Evolutionary conservation across 805 yeast genomes (phyloP).

Genomic region (Candida ovalis): DNA sequence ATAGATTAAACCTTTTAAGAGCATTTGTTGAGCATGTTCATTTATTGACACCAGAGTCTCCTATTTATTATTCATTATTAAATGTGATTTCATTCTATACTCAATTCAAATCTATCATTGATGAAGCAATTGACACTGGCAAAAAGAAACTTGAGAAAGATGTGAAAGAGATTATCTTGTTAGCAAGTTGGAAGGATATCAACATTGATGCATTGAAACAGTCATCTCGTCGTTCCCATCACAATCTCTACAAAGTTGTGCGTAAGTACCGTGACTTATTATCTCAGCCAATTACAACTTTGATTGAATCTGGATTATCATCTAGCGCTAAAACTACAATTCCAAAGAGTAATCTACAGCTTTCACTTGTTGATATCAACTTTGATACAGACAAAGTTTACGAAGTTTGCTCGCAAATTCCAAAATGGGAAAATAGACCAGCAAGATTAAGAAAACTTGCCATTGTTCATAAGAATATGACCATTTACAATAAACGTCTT

Average conservation of each 20-base stretch:
- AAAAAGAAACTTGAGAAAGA: conserved; percentile 69
- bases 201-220: conserved; percentile 91
- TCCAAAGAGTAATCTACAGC: conserved; percentile 5
- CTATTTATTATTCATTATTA: conserved; percentile 39
- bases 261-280: conserved; percentile 73
- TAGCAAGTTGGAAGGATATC: conserved; percentile 97
- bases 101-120: conserved; percentile 57
- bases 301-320: conserved; percentile 59
- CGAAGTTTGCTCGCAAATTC: conserved; percentile 31
- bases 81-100: conserved; percentile 62
- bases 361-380: conserved; percentile 8
- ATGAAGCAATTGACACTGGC: conserved; percentile 38
- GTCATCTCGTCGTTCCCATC: conserved; percentile 88
- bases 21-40: conserved; percentile 61
- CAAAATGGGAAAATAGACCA: conserved; percentile 56
- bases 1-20: conserved; percentile 55
- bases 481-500: conserved; percentile 37
- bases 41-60: conserved; percentile 25
- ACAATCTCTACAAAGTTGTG: conserved; percentile 74
- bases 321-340: conserved; percentile 4
- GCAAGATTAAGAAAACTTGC: conserved; percentile 48
- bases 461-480: conserved; percentile 54
- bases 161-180: conserved; percentile 73
- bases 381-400: conserved; percentile 1
- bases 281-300: conserved; percentile 42